These are phyloP conservation scores for Nitzschia palea DNA, from an alignment of 108 stramenopile species.

Conservation along the genomic window DNA sequence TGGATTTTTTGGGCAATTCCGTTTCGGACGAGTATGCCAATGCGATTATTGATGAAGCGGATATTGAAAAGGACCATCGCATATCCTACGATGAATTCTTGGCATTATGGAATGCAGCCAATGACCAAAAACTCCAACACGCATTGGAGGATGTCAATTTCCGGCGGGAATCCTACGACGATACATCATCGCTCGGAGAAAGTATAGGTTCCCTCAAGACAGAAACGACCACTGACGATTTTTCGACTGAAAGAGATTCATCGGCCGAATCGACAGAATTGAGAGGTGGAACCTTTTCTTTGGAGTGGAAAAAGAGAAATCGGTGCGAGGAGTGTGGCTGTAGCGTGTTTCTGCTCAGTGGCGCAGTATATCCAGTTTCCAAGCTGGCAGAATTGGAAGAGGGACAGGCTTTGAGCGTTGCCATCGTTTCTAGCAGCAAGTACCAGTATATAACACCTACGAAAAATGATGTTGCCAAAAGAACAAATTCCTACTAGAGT, in stretches of 20 bases:
- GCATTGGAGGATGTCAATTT: constrained; percentile 9
- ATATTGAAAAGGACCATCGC: constrained; percentile 65
- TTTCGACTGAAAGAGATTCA: neutral
- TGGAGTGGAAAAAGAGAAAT: constrained; percentile 38
- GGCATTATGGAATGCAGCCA: constrained; percentile 25
- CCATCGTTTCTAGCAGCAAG: too few relatives aligned
- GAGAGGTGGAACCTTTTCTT: constrained; percentile 21
- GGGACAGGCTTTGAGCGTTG: too few relatives aligned
- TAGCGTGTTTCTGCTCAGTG: too few relatives aligned
- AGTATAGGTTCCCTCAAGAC: neutral
- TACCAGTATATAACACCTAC: too few relatives aligned
- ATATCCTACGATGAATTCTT: constrained; percentile 78
- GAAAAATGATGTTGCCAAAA: too few relatives aligned
- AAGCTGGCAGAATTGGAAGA: too few relatives aligned
- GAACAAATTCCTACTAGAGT: too few relatives aligned
- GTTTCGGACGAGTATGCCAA: constrained; percentile 55
- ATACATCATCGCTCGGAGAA: too few relatives aligned
- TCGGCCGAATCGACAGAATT: constrained; percentile 12
- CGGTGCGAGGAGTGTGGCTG: constrained; percentile 33
- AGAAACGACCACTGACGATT: neutral
- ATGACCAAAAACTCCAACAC: neutral
- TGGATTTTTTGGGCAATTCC: constrained; percentile 65
- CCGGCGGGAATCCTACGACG: constrained; percentile 12
- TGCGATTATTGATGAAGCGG: constrained; percentile 91
- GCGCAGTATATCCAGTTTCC: too few relatives aligned